phyloP scores from a whole-genome alignment of 192 early-diverging fungal genomes.

The Coemansia sp. region DNA sequence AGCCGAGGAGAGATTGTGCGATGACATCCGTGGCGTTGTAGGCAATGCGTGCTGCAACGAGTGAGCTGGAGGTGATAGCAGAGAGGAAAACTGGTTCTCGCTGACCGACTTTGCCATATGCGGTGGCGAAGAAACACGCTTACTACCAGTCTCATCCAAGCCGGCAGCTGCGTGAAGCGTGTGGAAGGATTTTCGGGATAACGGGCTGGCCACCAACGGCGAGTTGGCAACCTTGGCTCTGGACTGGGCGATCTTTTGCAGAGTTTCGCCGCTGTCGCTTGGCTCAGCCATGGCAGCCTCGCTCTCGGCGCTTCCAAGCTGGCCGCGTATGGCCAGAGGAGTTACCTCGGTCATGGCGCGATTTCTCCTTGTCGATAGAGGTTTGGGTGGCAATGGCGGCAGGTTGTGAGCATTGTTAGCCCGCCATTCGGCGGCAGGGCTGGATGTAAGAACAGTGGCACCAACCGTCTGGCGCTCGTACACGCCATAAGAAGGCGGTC shows the following conservation, averaged over 20 bases:
- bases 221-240: slow-evolving; percentile 36
- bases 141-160: slow-evolving; percentile 17
- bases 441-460: slow-evolving; percentile 9
- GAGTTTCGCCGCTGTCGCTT: not conserved
- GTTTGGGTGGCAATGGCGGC: slow-evolving; percentile 31
- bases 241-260: slow-evolving; percentile 18
- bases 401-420: slow-evolving; percentile 15
- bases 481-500: not conserved
- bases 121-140: slow-evolving; percentile 1
- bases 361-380: slow-evolving; percentile 30
- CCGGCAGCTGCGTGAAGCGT: slow-evolving; percentile 25
- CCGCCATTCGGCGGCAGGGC: slow-evolving; percentile 24
- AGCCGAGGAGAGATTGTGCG: slow-evolving; percentile 20
- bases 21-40: not conserved
- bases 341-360: slow-evolving; percentile 47
- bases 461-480: slow-evolving; percentile 11
- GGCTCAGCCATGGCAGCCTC: not conserved
- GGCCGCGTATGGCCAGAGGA: slow-evolving; percentile 28
- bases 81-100: slow-evolving; percentile 3
- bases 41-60: not conserved
- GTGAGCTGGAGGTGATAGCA: not conserved
- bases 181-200: slow-evolving; percentile 48
- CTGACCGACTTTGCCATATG: slow-evolving; percentile 10
- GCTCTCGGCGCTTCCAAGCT: slow-evolving; percentile 10
- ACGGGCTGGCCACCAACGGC: slow-evolving; percentile 45